Percentiles rank a stretch among this genome's conserved stretches.
These are phyloP conservation scores for Pleurotus salmoneostramineus DNA, from an alignment of 768 basidiomycete genomes.

Conservation along the genomic window DNA sequence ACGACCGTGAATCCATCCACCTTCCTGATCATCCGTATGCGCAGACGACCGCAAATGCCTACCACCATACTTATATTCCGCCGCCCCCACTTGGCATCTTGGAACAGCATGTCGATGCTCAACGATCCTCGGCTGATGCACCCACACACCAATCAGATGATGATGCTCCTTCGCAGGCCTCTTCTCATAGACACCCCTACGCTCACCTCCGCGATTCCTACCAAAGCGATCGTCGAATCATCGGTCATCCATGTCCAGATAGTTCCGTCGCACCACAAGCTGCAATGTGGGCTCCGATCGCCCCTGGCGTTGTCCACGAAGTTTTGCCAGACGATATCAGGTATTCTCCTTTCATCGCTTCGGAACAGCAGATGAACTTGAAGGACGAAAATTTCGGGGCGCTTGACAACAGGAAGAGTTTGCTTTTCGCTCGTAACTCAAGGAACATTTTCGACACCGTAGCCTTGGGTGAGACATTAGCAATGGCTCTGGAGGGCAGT, in stretches of 20 bases:
- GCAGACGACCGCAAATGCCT: constrained; percentile 31
- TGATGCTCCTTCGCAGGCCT: constrained; percentile 27
- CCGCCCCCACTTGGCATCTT: constrained; percentile 4
- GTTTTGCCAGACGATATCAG: constrained; percentile 39
- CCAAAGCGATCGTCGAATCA: constrained; percentile 24
- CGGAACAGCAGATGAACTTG: constrained; percentile 11
- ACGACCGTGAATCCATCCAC: constrained; percentile 26
- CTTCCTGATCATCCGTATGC: constrained; percentile 48
- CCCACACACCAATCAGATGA: too few species aligned
- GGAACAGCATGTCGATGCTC: constrained; percentile 7
- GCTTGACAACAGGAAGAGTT: not conserved
- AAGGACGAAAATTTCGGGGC: not conserved
- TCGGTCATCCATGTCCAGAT: constrained; percentile 28
- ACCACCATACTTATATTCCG: constrained; percentile 11
- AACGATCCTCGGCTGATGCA: not conserved
- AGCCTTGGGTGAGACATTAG: constrained; percentile 17
- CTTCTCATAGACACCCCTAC: constrained; percentile 43
- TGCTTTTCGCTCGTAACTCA: constrained; percentile 18
- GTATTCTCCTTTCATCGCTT: constrained; percentile 43
- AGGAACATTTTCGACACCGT: constrained; percentile 40
- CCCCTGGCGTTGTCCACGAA: constrained; percentile 40
- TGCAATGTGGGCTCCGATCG: constrained; percentile 50
- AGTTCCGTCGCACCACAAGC: constrained; percentile 34
- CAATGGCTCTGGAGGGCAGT: constrained; percentile 12
- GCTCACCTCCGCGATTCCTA: constrained; percentile 34